These are phyloP conservation scores for Ettlia oleoabundans DNA, from an alignment of 139 green algal genomes.

Conservation along the genomic window DNA sequence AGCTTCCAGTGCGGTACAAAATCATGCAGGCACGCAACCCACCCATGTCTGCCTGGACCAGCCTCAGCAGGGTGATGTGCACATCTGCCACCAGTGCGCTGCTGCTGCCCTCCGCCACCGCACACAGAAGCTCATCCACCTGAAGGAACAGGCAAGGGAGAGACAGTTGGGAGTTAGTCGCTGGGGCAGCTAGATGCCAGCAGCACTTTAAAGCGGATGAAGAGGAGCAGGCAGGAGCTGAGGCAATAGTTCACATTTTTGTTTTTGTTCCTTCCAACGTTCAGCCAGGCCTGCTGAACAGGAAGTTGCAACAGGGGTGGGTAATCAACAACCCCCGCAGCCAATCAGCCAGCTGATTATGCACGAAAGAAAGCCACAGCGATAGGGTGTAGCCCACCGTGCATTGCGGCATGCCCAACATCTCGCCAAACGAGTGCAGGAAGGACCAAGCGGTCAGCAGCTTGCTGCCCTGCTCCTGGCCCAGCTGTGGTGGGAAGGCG, in stretches of 20 bases:
- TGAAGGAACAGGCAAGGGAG: not conserved
- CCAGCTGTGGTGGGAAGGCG: conserved; percentile 52
- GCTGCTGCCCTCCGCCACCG: conserved; percentile 59
- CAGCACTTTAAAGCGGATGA: too few relatives aligned
- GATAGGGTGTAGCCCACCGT: conserved; percentile 11
- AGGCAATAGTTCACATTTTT: too few relatives aligned
- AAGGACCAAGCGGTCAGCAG: conserved; percentile 80
- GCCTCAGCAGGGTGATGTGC: conserved; percentile 77
- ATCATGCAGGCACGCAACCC: not conserved
- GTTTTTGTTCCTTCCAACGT: too few relatives aligned
- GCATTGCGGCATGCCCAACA: conserved; percentile 63
- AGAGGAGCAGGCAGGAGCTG: too few relatives aligned
- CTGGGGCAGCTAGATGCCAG: too few relatives aligned
- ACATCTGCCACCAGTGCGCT: conserved; percentile 66
- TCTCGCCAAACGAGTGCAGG: conserved; percentile 72
- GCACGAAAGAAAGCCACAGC: too few relatives aligned
- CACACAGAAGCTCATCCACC: conserved; percentile 40
- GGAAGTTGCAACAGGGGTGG: too few relatives aligned
- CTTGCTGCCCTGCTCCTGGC: conserved; percentile 44
- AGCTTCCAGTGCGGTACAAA: too few relatives aligned
- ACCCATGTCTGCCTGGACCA: conserved; percentile 58
- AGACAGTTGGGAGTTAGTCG: too few relatives aligned
- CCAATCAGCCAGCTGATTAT: too few relatives aligned
- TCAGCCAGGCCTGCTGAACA: too few relatives aligned
- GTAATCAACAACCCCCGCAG: too few relatives aligned